Percentiles rank a stretch among this genome's conserved stretches.
phyloP scores from a whole-genome alignment of 345 rosid genomes.

The Brassica rapa region DNA sequence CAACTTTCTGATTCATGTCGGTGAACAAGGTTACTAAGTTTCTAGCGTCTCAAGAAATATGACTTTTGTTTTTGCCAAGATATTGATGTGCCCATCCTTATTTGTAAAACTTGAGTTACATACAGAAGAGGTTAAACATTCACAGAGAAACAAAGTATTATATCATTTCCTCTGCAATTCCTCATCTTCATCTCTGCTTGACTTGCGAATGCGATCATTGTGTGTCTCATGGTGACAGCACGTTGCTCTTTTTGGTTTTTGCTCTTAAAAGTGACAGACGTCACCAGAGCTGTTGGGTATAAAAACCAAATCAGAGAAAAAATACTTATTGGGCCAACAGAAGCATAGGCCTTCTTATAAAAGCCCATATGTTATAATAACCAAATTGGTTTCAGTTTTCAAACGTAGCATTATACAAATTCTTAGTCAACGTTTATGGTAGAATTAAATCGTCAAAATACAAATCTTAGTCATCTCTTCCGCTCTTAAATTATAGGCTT shows the following conservation, averaged over 20 bases:
- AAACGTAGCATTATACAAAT: not conserved
- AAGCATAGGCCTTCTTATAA: not conserved
- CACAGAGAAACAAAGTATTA: not conserved
- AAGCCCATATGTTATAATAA: not conserved
- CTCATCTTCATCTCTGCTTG: not conserved
- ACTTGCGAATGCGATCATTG: not conserved
- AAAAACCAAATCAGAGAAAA: not conserved
- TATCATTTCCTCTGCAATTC: not conserved
- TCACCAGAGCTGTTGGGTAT: not conserved
- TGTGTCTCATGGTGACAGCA: not conserved
- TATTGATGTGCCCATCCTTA: not conserved
- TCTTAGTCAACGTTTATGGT: not conserved
- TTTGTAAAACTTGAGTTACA: slow-evolving; percentile 8
- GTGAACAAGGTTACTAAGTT: not conserved
- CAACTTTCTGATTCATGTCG: not conserved
- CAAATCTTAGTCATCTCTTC: not conserved
- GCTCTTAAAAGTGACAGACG: not conserved
- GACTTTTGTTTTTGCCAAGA: not conserved
- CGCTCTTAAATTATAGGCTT: not conserved
- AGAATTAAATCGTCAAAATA: not conserved
- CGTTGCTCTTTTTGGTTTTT: not conserved
- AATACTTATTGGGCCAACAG: not conserved
- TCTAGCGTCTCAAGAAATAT: slow-evolving; percentile 1
- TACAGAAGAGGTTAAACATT: not conserved
- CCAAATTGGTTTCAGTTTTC: not conserved